Evolutionary conservation across 305 asterid species (phyloP), one percentile per base, ranked within the genome.

Genomic region (Plantago coronopus): DNA sequence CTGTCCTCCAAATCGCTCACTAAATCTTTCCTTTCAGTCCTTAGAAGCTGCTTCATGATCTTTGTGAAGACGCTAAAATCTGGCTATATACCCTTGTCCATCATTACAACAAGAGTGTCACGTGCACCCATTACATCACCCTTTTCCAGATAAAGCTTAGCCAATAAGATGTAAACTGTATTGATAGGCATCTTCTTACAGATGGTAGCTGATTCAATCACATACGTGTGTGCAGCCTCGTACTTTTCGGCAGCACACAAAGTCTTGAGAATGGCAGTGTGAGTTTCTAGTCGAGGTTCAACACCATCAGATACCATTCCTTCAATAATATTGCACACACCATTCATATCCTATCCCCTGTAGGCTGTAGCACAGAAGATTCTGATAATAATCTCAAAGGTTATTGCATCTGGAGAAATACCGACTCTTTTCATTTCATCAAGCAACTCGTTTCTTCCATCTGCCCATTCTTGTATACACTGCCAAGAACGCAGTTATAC

Each of bases 11-110:
- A 70, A 48, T 78, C 95, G 69, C 65, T 50, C 27, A 82, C 87
- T 57, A 85, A 69, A 55, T 72, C 54, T 45, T 27, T 64, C 74
- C 63, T 79, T 58, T 84, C 81, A 43, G 42, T 74, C 61, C 75
- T 73, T 57, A 51, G 31, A 46, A 91, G 82, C 46, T 59, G 70
- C 74, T 74, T 76, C 75, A 80, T 74, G 46, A 73, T 69, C 29
- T 74, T 78, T 8, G 67, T 10, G 65, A 73, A 82, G 70, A 65
- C 72, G 51, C 69, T 31, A 65, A 70, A 80, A 70, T 83, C 75
- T n/a, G 95, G 97, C 79, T 71, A 79, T 25, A 83, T 72, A 62
- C 77, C 79, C 79, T 80, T 81, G 57, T 72, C 86, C 95, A 88
- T 80, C 95, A 91, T 82, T 59, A 83, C 87, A 53, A 70, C 67